These are phyloP conservation scores for Agrocybe praecox DNA, from an alignment of 768 basidiomycete genomes.

Conservation along the genomic window DNA sequence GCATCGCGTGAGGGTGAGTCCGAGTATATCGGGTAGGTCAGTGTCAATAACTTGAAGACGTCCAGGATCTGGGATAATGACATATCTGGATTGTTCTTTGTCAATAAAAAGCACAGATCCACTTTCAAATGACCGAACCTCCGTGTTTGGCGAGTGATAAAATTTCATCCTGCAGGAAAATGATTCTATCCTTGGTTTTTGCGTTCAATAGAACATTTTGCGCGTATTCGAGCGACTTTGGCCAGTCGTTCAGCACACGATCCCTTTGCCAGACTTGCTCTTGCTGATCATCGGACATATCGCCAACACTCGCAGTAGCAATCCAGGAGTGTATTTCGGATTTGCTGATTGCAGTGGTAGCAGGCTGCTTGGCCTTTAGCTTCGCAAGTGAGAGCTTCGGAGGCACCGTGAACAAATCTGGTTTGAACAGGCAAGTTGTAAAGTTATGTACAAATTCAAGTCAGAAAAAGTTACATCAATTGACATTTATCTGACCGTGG, in stretches of 20 bases:
- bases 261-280: conserved; percentile 53
- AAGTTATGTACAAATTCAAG: neutral
- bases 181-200: conserved; percentile 54
- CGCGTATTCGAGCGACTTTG: conserved; percentile 53
- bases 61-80: conserved; percentile 63
- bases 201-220: conserved; percentile 49
- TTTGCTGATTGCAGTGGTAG: conserved; percentile 40
- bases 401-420: conserved; percentile 22
- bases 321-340: conserved; percentile 70
- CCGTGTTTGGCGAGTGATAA: conserved; percentile 55
- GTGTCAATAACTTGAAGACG: conserved; percentile 70
- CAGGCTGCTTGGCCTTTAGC: conserved; percentile 51
- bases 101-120: conserved; percentile 8
- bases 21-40: conserved; percentile 79
- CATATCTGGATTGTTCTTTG: conserved; percentile 47
- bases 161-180: conserved; percentile 68
- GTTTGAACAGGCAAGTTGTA: conserved; percentile 1
- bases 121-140: conserved; percentile 41
- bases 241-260: conserved; percentile 57
- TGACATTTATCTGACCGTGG: conserved; percentile 1
- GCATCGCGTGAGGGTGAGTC: conserved; percentile 73
- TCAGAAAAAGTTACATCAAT: neutral
- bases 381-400: conserved; percentile 43
- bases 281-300: conserved; percentile 32
- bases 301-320: conserved; percentile 40